phyloP scores from a whole-genome alignment of 495 filamentous ascomycete species.

The Aspergillus biplanus region DNA sequence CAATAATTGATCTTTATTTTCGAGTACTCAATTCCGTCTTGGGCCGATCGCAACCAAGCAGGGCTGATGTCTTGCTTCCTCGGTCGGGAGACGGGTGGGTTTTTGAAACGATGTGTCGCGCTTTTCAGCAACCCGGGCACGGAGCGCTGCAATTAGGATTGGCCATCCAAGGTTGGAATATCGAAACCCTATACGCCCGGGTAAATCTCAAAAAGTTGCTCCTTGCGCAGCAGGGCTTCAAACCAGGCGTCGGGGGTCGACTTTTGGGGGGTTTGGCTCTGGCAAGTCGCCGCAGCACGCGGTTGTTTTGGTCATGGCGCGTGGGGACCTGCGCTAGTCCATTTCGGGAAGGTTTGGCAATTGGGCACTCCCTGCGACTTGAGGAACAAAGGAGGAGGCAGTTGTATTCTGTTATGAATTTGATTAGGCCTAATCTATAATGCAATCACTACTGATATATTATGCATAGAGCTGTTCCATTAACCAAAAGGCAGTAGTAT shows the following conservation, averaged over 20 bases:
- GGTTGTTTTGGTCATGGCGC: slow-evolving; percentile 56
- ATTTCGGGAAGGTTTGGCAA: slow-evolving; percentile 29
- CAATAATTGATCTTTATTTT: background rate
- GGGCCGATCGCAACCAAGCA: slow-evolving; percentile 5
- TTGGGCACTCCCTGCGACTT: background rate
- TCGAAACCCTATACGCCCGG: slow-evolving; percentile 1
- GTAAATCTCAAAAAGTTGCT: slow-evolving; percentile 14
- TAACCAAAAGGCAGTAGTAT: slow-evolving; percentile 2
- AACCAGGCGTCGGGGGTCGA: slow-evolving; percentile 18
- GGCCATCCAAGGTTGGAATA: background rate
- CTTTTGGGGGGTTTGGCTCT: slow-evolving; percentile 24
- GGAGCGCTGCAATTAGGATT: slow-evolving; percentile 17
- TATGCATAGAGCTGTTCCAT: background rate
- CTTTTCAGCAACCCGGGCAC: slow-evolving; percentile 12
- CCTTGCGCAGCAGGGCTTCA: slow-evolving; percentile 26
- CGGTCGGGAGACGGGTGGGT: slow-evolving; percentile 6
- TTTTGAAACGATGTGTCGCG: slow-evolving; percentile 21
- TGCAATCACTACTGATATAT: background rate
- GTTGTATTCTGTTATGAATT: too few species aligned
- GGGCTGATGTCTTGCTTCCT: background rate
- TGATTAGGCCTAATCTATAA: background rate
- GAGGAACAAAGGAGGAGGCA: too few species aligned
- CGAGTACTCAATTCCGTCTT: background rate
- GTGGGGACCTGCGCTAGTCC: slow-evolving; percentile 46
- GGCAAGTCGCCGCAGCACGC: slow-evolving; percentile 37